Conservation (phyloP, 306 rosid genomes). For the Herpetospermum pedunculosum region DNA sequence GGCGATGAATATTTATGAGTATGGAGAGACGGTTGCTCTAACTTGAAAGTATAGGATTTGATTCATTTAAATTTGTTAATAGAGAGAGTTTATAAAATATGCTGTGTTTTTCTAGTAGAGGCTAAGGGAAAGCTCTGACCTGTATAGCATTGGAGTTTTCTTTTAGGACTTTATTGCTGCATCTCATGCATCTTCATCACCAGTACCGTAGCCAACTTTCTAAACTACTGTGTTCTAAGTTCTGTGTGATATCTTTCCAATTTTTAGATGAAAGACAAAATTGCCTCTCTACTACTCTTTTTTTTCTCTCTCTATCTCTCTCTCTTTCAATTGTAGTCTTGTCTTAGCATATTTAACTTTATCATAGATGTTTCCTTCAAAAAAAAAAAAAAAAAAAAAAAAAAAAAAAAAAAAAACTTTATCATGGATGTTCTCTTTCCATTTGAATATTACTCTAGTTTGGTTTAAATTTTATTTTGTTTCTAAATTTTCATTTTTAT, state of each 20-base stretch:
- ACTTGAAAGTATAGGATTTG: background rate
- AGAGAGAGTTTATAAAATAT: background rate
- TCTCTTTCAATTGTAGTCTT: background rate
- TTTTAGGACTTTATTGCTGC: background rate
- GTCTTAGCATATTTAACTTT: background rate
- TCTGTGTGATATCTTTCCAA: background rate
- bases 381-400: too few relatives aligned
- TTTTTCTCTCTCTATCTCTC: background rate
- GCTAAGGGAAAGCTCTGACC: conserved; percentile 1
- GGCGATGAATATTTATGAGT: background rate
- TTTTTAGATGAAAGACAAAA: background rate
- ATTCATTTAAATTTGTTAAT: conserved; percentile 14
- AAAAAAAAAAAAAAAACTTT: too few relatives aligned
- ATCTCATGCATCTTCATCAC: conserved; percentile 4
- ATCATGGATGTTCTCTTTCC: background rate
- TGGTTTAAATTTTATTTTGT: too few relatives aligned
- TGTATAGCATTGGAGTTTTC: conserved; percentile 12
- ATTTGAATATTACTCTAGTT: too few relatives aligned
- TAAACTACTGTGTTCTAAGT: background rate
- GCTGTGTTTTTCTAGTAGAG: background rate
- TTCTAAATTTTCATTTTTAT: too few relatives aligned
- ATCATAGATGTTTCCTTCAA: too few relatives aligned
- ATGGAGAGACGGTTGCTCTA: background rate
- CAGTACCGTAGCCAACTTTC: background rate
- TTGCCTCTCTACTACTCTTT: background rate